Evolutionary conservation across 306 rosid genomes (phyloP).

Genomic region (Sicyos baderoa): DNA sequence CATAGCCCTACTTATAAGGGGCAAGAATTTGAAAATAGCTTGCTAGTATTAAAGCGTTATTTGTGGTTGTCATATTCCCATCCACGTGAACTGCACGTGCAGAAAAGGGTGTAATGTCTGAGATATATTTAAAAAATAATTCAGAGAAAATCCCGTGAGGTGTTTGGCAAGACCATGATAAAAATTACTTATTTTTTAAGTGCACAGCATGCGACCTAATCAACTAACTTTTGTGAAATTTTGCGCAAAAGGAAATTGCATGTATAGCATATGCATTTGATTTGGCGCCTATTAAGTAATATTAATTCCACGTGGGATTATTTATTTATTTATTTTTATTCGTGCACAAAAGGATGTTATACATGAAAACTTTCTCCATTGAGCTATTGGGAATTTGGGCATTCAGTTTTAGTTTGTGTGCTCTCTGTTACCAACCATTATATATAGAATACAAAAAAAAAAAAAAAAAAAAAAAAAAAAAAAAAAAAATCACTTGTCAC

Average conservation of each 20-base stretch:
- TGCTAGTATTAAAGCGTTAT: background rate
- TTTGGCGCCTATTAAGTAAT: background rate
- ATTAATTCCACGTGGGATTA: too few species aligned
- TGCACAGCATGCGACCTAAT: background rate
- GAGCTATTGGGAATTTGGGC: background rate
- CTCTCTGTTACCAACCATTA: background rate
- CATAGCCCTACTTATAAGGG: too few species aligned
- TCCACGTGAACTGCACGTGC: conserved; percentile 2
- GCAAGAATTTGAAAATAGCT: background rate
- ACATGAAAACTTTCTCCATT: background rate
- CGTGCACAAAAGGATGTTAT: background rate
- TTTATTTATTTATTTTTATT: too few species aligned
- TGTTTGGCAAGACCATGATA: background rate
- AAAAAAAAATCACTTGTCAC: too few species aligned
- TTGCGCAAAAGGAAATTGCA: conserved; percentile 6
- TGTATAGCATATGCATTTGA: background rate
- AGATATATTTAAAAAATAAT: background rate
- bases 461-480: too few species aligned
- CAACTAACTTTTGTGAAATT: background rate
- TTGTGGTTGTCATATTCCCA: background rate
- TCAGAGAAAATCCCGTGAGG: background rate
- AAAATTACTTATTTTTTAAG: conserved; percentile 3
- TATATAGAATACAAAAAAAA: background rate
- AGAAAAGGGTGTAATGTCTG: background rate
- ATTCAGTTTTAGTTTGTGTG: background rate